Conservation (phyloP, 2,329 filamentous ascomycete species). For the Pezicula radicicola region DNA sequence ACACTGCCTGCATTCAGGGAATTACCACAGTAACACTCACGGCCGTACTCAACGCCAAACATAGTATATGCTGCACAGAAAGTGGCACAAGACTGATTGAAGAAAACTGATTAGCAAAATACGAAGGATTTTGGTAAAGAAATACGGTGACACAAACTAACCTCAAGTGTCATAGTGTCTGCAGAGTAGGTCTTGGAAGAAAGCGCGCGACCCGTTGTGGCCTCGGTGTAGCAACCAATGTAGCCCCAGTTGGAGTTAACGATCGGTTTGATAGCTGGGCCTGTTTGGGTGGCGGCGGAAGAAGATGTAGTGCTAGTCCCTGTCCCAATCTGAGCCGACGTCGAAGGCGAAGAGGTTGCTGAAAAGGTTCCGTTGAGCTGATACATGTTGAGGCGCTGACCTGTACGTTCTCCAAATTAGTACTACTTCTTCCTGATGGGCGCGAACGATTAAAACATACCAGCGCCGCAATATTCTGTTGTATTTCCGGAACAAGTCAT, state of each 20-base stretch:
- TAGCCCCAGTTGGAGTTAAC: conserved; percentile 20
- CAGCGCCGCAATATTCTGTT: conserved; percentile 31
- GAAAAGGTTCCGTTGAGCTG: conserved; percentile 15
- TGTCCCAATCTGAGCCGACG: neutral
- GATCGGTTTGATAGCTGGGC: conserved; percentile 13
- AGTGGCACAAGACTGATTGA: conserved; percentile 16
- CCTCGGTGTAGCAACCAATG: conserved; percentile 30
- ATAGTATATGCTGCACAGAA: conserved; percentile 28
- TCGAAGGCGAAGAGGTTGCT: conserved; percentile 1
- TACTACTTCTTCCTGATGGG: no score
- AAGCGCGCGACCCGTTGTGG: conserved; percentile 22
- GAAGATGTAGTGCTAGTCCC: conserved; percentile 4
- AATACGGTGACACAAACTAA: neutral
- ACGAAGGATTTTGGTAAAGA: no score
- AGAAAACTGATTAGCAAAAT: no score
- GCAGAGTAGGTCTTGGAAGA: conserved; percentile 12
- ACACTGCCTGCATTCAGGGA: conserved; percentile 15
- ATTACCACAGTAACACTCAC: conserved; percentile 33
- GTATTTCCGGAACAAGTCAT: conserved; percentile 23
- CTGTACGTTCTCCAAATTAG: no score
- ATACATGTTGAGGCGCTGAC: conserved; percentile 22
- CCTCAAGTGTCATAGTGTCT: conserved; percentile 30
- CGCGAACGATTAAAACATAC: neutral
- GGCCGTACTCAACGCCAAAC: conserved; percentile 36
- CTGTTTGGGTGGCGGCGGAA: conserved; percentile 12